Percentiles rank a stretch among this genome's conserved stretches.
Conservation (phyloP, 2,329 filamentous ascomycete genomes). For the Colletotrichum higginsianum region DNA sequence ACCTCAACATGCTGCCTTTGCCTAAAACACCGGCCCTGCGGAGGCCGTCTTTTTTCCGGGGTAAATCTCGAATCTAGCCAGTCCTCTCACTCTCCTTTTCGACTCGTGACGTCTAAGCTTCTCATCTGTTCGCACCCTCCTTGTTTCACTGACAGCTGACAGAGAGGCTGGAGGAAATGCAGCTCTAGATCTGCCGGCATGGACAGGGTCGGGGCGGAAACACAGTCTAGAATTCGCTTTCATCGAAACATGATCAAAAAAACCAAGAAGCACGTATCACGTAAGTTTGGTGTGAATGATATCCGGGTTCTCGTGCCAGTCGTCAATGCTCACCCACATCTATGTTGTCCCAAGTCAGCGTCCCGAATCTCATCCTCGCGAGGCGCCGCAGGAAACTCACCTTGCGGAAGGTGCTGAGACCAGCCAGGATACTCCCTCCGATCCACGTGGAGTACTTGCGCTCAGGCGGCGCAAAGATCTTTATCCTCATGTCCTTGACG, state of each 20-base stretch:
- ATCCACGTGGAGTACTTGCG: slow-evolving; percentile 99
- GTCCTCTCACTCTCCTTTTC: slow-evolving; percentile 3
- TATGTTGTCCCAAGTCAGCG: slow-evolving; percentile 54
- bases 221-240: slow-evolving; percentile 5
- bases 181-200: slow-evolving; percentile 18
- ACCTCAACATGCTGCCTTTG: slow-evolving; percentile 36
- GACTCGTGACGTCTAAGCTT: not conserved
- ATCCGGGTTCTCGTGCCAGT: slow-evolving; percentile 99
- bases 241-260: slow-evolving; percentile 10
- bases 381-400: slow-evolving; percentile 59
- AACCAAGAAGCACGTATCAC: slow-evolving; percentile 58
- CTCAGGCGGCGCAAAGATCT: slow-evolving; percentile 98
- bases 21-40: slow-evolving; percentile 17
- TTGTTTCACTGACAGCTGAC: not conserved
- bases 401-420: slow-evolving; percentile 98
- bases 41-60: not conserved
- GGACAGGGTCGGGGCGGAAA: slow-evolving; percentile 1
- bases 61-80: slow-evolving; percentile 30
- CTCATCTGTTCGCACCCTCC: not conserved
- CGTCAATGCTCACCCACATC: slow-evolving; percentile 99
- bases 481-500: slow-evolving; percentile 99
- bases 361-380: not conserved
- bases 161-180: not conserved
- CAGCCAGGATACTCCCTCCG: slow-evolving; percentile 95
- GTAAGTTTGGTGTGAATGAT: slow-evolving; percentile 99